Conservation (phyloP, 2,329 filamentous ascomycete genomes). For the Ascochyta viciae-villosae region DNA sequence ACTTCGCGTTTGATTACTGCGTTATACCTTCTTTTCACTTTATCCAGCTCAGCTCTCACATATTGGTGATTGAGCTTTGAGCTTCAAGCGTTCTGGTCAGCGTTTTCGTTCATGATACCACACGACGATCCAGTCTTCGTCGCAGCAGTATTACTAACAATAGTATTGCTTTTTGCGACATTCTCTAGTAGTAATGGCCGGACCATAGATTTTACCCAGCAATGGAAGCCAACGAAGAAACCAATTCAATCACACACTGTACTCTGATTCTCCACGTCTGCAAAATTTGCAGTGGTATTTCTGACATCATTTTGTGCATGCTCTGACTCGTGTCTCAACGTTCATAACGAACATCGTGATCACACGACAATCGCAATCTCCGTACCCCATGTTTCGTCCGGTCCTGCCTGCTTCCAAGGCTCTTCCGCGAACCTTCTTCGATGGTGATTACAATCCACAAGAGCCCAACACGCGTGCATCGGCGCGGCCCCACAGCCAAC, state of each 20-base stretch:
- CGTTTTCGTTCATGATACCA: conserved; percentile 18
- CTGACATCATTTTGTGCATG: conserved; percentile 10
- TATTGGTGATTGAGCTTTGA: conserved; percentile 13
- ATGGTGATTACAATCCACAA: neutral
- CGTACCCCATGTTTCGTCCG: conserved; percentile 17
- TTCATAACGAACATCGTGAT: conserved; percentile 7
- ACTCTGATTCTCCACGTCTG: neutral
- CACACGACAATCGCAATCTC: conserved; percentile 10
- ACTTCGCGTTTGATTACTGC: conserved; percentile 10
- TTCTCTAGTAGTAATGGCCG: conserved; percentile 9
- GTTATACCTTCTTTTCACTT: conserved; percentile 13
- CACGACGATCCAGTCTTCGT: conserved; percentile 9
- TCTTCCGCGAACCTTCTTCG: conserved; percentile 11
- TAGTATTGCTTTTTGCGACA: conserved; percentile 10
- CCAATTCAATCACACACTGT: neutral
- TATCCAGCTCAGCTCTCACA: conserved; percentile 10
- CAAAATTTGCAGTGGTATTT: neutral
- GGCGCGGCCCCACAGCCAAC: conserved; percentile 1
- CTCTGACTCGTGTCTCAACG: conserved; percentile 6
- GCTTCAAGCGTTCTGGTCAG: conserved; percentile 20
- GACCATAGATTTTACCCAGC: conserved; percentile 15
- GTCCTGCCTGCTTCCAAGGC: conserved; percentile 10
- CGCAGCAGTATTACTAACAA: conserved; percentile 8
- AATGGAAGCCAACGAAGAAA: conserved; percentile 3
- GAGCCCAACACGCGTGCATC: neutral